A percentile compares a stretch with the other conserved stretches of the same genome.
Evolutionary conservation across 1,284 basidiomycete genomes (phyloP).

Genomic region (Austroboletus niveus): DNA sequence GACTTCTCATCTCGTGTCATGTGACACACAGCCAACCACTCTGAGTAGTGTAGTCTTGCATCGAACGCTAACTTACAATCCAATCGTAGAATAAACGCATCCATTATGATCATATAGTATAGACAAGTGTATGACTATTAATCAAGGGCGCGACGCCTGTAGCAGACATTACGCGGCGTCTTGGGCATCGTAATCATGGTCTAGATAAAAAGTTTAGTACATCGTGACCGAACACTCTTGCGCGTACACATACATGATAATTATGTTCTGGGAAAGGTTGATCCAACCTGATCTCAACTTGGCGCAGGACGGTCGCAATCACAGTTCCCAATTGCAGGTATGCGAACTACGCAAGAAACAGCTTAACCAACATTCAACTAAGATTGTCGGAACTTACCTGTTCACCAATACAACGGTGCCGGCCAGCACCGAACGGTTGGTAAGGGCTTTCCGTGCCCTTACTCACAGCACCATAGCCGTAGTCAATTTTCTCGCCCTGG

Average conservation of each 20-base stretch:
- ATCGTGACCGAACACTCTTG: not conserved
- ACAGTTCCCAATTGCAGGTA: constrained; percentile 92
- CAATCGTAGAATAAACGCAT: not conserved
- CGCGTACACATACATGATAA: constrained; percentile 71
- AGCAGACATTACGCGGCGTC: constrained; percentile 47
- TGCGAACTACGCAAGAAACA: constrained; percentile 65
- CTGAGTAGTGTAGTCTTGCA: too few relatives aligned
- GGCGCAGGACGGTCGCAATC: constrained; percentile 76
- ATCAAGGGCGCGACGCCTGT: constrained; percentile 43
- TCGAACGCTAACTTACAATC: too few relatives aligned
- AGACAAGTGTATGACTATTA: constrained; percentile 2
- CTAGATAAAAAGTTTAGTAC: constrained; percentile 30
- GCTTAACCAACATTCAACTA: not conserved
- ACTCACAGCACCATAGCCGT: constrained; percentile 91
- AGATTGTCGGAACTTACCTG: not conserved
- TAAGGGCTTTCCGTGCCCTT: constrained; percentile 92
- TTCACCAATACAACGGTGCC: constrained; percentile 91
- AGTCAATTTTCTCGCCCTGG: constrained; percentile 88
- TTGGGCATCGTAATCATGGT: constrained; percentile 74
- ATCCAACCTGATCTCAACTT: constrained; percentile 71
- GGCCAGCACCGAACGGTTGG: constrained; percentile 95
- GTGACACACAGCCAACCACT: constrained; percentile 2
- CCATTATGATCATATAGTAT: constrained; percentile 9
- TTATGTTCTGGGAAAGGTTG: constrained; percentile 78
- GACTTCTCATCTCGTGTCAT: constrained; percentile 5